Evolutionary conservation across 345 rosid genomes (phyloP), one percentile per base, ranked within the genome.

Genomic region (Salix udensis): DNA sequence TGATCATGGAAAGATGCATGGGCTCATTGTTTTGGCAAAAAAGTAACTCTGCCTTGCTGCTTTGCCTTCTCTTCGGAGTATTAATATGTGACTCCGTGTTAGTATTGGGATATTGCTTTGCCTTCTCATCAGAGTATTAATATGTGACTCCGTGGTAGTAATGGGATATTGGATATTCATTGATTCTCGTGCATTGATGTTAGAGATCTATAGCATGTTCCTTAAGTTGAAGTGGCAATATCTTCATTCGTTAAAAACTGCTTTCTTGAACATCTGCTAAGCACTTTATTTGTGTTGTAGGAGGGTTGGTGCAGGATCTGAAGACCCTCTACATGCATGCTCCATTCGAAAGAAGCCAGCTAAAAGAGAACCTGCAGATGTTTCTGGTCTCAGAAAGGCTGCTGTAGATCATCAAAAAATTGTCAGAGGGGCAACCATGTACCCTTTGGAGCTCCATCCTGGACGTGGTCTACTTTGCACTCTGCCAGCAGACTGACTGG

Each of bases 241-340:
- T 71, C 42, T 70, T 52, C 42, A 53, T 34, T 31, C 14, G 4
- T 50, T 34, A 62, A 71, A 39, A 50, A 39, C 58, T 50, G 19
- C 48, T 30, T 64, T 73, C 68, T 67, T 77, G n/a, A 30, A 53
- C 37, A 31, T 70, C 26, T 40, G 61, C 34, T 24, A 12, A 24
- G 19, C 40, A 15, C 28, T 26, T 21, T 31, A 72, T 76, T 67
- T 64, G 53, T 68, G 73, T 79, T 24, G 26, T 52, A 88, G 97
- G 90, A 86, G 90, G 89, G 92, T 90, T 77, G 94, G 93, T 81
- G 90, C 93, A 21, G 92, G 91, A 74, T 89, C 88, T 60, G 76
- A 9, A 70, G 89, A 86, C 42, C 92, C 94, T 24, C 79, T 88
- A 36, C 74, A 78, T 44, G 81, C 90, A 44, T 92, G 96, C 81